Conservation (phyloP, 108 stramenopile genomes). For the Fistulifera pelliculosa region DNA sequence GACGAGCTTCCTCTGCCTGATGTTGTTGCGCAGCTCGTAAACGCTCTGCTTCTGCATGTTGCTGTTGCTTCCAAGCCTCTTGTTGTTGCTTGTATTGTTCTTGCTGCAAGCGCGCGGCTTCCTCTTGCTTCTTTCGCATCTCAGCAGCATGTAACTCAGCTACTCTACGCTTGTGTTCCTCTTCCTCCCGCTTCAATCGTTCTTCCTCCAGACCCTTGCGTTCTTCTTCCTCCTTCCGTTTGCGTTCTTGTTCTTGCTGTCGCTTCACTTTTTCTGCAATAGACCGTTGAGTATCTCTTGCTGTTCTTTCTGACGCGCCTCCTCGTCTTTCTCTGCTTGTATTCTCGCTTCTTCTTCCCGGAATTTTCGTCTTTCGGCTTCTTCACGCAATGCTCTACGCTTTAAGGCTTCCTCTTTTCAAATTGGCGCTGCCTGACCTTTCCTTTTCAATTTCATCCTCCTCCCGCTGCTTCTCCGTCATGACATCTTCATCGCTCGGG, state of each 20-base stretch:
- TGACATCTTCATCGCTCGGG: constrained; percentile 1
- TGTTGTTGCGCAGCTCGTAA: constrained; percentile 16
- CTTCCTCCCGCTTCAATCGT: constrained; percentile 27
- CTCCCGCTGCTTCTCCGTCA: constrained; percentile 1
- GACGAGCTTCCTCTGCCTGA: constrained; percentile 24
- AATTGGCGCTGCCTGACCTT: not conserved
- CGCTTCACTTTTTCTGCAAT: constrained; percentile 17
- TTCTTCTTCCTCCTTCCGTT: constrained; percentile 23
- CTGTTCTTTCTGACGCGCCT: constrained; percentile 8
- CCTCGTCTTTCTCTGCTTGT: constrained; percentile 1
- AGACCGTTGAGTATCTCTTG: constrained; percentile 7
- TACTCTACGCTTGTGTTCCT: constrained; percentile 23
- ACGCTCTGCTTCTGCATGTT: constrained; percentile 22
- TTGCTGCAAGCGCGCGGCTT: constrained; percentile 15
- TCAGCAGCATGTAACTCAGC: constrained; percentile 55
- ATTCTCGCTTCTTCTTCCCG: constrained; percentile 34
- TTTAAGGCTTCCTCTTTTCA: not conserved
- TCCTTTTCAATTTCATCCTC: constrained; percentile 3
- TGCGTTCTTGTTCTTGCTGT: constrained; percentile 16
- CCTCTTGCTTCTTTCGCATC: constrained; percentile 9
- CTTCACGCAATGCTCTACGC: constrained; percentile 1
- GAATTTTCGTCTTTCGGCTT: not conserved
- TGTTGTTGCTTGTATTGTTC: constrained; percentile 23
- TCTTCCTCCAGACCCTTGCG: constrained; percentile 32
- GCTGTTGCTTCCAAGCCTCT: constrained; percentile 31